Evolutionary conservation across 495 filamentous ascomycete genomes (phyloP), one percentile per base, ranked within the genome.

Genomic region (Cercophora samala): DNA sequence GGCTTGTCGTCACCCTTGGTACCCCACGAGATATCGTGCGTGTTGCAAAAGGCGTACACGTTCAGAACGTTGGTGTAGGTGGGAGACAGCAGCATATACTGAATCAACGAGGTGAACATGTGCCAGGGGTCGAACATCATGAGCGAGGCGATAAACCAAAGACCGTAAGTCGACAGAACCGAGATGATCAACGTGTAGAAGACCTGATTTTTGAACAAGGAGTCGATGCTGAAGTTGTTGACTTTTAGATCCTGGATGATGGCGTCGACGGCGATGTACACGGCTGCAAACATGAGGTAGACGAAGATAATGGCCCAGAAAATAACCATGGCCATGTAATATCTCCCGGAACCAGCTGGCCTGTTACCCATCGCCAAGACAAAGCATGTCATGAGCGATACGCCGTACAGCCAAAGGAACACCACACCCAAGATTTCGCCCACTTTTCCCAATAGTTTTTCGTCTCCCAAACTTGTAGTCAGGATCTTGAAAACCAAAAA

Each of bases 1-100:
- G 90, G 90, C 80, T 97, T 98, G 80, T 99, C 95, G 24, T 95
- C 92, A 79, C 95, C 95, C 83, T 99, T 98, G 78, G 96, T 98
- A 85, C 95, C 95, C 95, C 95, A 99, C 15, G 95, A 97, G 60
- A 99, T 96, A 81, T 99, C 95, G 82, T 99, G 95, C 92, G 95
- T 98, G 81, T 99, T 99, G 87, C 92, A 94, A 87, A 97, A 99
- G 61, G 93, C 93, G 80, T 99, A 99, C 62, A 99, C 93, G 82
- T 94, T 98, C 73, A 99, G 88, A 65, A 99, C 95, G 81, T 99
- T 99, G 89, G 97, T 92, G 80, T 97, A 99, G 23, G 93, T 97
- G n/a, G 95, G 95, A 81, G 93, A 93, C 69, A 99, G 85, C 51
- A 98, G 87, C 65, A 99, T 88, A 77, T 99, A 99, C 86, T 99